A percentile compares a stretch with the other conserved stretches of the same genome.
phyloP scores from a whole-genome alignment of 2,329 filamentous ascomycete species.

The Tothia fuscella region DNA sequence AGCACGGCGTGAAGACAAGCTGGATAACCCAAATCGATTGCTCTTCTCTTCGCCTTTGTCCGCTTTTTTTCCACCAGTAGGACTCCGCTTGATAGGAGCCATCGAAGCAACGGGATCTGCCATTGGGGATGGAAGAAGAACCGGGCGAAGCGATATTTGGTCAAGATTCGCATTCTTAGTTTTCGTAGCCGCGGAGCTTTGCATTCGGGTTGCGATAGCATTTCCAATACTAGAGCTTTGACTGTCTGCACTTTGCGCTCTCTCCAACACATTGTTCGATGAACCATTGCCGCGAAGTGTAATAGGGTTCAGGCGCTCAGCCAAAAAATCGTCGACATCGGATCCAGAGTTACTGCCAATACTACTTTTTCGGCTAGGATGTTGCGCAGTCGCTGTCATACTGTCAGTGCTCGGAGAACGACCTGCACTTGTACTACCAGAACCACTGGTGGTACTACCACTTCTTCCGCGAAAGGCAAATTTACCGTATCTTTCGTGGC shows the following conservation, averaged over 20 bases:
- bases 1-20: background rate
- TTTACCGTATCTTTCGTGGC: constrained; percentile 74
- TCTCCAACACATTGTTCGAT: constrained; percentile 19
- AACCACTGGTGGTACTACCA: constrained; percentile 42
- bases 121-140: constrained; percentile 10
- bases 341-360: constrained; percentile 24
- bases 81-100: background rate
- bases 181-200: no score
- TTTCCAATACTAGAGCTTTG: background rate
- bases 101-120: constrained; percentile 5
- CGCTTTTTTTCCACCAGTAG: no score
- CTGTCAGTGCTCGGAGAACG: constrained; percentile 34
- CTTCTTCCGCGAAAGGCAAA: constrained; percentile 52
- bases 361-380: constrained; percentile 31
- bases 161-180: no score
- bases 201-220: no score
- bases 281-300: constrained; percentile 32
- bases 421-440: constrained; percentile 28
- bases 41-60: constrained; percentile 1
- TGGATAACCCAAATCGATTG: background rate
- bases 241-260: background rate
- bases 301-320: constrained; percentile 32
- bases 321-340: constrained; percentile 34
- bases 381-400: constrained; percentile 24
- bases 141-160: background rate